These are phyloP conservation scores for Glycine latifolia DNA, from an alignment of 306 rosid genomes.

Conservation along the genomic window DNA sequence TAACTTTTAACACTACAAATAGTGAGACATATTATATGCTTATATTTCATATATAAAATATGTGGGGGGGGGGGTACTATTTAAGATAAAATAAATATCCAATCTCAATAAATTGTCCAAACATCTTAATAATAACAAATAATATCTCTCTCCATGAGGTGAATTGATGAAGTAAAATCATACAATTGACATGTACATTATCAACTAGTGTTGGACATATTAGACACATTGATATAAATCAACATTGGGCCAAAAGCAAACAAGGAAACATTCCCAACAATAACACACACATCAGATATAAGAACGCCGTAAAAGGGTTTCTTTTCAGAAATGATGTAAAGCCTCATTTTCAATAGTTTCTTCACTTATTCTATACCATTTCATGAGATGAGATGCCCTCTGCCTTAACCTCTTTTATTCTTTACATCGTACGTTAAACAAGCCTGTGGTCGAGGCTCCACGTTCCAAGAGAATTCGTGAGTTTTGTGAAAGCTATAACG, in stretches of 20 bases:
- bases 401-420: constrained; percentile 37
- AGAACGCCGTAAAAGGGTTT: neutral
- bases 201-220: neutral
- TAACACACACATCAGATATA: constrained; percentile 14
- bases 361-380: neutral
- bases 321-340: neutral
- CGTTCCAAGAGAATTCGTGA: neutral
- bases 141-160: neutral
- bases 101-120: neutral
- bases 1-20: neutral
- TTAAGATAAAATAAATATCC: neutral
- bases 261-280: constrained; percentile 29
- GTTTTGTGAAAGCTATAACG: constrained; percentile 23
- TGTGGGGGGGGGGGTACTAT: too few species aligned
- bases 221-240: neutral
- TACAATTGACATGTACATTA: neutral
- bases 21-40: too few species aligned
- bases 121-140: neutral
- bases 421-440: constrained; percentile 38
- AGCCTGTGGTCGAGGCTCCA: constrained; percentile 41
- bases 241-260: neutral
- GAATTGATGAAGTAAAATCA: neutral
- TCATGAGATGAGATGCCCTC: constrained; percentile 21
- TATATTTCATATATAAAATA: neutral
- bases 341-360: neutral